Conservation (phyloP, 2,329 filamentous ascomycete species). For the Hirsutella minnesotensis region DNA sequence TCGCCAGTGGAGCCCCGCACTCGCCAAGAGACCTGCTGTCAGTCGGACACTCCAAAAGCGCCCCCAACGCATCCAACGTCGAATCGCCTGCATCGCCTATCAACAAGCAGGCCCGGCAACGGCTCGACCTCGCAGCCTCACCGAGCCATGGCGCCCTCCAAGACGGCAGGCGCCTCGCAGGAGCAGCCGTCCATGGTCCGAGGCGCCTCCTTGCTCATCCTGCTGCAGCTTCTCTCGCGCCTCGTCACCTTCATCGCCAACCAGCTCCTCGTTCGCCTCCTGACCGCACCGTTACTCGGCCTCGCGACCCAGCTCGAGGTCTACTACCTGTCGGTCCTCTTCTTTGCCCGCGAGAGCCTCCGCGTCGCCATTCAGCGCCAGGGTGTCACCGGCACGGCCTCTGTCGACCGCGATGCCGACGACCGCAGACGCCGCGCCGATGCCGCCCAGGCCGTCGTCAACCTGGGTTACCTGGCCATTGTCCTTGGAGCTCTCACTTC, state of each 20-base stretch:
- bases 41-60: no score
- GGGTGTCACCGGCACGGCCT: conserved; percentile 4
- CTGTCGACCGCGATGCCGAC: conserved; percentile 1
- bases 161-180: neutral
- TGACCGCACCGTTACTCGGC: conserved; percentile 76
- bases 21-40: no score
- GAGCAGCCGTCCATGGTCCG: conserved; percentile 31
- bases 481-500: conserved; percentile 55
- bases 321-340: conserved; percentile 84
- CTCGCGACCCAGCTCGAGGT: conserved; percentile 84
- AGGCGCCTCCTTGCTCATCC: conserved; percentile 75
- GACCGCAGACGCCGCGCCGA: conserved; percentile 3
- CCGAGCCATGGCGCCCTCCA: neutral
- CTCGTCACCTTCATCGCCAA: conserved; percentile 85
- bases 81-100: no score
- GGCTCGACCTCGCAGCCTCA: neutral
- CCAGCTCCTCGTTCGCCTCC: conserved; percentile 75
- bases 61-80: no score
- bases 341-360: conserved; percentile 84
- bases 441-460: conserved; percentile 62
- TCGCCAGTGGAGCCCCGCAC: no score
- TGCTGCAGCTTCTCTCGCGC: conserved; percentile 79
- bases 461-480: conserved; percentile 74
- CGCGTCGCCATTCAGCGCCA: conserved; percentile 86
- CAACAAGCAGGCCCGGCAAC: no score